A percentile compares a stretch with the other conserved stretches of the same genome.
Conservation (phyloP, 345 rosid genomes). For the Brassica incana region DNA sequence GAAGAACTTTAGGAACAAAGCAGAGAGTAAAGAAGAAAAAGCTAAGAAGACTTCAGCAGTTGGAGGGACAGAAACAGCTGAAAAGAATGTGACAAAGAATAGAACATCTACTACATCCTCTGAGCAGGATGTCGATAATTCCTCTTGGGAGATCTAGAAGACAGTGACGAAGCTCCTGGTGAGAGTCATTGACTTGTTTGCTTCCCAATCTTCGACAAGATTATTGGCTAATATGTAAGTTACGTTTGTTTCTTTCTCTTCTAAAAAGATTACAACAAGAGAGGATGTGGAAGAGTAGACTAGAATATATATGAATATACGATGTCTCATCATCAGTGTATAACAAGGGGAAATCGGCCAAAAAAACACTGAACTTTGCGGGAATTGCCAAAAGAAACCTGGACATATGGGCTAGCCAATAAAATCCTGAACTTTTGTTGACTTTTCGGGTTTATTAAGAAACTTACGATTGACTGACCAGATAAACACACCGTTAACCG, state of each 20-base stretch:
- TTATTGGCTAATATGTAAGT: too few relatives aligned
- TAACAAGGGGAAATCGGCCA: too few relatives aligned
- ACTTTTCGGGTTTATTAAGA: too few relatives aligned
- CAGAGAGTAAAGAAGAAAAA: constrained; percentile 57
- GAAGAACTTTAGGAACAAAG: constrained; percentile 70
- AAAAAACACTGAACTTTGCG: too few relatives aligned
- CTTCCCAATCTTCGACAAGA: background rate
- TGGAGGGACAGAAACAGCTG: constrained; percentile 44
- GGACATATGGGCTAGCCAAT: too few relatives aligned
- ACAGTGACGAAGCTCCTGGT: constrained; percentile 85
- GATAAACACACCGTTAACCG: too few relatives aligned
- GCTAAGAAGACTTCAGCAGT: constrained; percentile 45
- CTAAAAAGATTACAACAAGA: background rate
- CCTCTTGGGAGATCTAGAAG: constrained; percentile 88
- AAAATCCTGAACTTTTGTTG: too few relatives aligned
- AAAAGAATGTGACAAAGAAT: constrained; percentile 45
- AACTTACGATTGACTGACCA: too few relatives aligned
- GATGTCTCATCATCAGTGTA: constrained; percentile 18
- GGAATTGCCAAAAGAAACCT: too few relatives aligned
- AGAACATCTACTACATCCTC: constrained; percentile 57
- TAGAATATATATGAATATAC: too few relatives aligned
- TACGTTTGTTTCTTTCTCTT: background rate
- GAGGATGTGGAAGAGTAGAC: background rate
- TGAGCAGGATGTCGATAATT: constrained; percentile 84
- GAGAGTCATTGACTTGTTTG: constrained; percentile 18